Evolutionary conservation across 2,329 filamentous ascomycete genomes (phyloP).

Genomic region (Ascochyta fabae): DNA sequence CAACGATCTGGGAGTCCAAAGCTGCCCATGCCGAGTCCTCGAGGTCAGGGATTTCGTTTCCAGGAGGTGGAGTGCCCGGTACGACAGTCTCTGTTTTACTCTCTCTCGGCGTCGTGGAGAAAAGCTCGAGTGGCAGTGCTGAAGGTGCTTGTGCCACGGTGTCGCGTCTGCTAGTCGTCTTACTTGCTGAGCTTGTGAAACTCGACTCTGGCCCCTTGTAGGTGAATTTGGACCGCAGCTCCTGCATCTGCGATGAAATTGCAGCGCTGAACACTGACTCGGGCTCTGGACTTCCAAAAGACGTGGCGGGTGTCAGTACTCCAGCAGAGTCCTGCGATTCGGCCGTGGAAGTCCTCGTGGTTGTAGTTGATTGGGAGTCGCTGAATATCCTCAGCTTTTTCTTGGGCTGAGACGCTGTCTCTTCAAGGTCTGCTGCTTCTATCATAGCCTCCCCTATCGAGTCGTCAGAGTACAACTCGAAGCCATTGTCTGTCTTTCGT

Average conservation of each 20-base stretch:
- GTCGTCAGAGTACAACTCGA: conserved; percentile 58
- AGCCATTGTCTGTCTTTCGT: conserved; percentile 46
- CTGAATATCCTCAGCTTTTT: conserved; percentile 45
- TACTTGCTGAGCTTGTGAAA: conserved; percentile 9
- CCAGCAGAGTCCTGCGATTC: conserved; percentile 37
- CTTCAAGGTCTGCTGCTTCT: conserved; percentile 42
- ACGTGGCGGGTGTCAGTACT: conserved; percentile 43
- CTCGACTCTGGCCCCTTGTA: conserved; percentile 24
- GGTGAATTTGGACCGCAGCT: conserved; percentile 41
- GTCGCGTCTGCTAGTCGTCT: conserved; percentile 13
- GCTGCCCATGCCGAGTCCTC: conserved; percentile 36
- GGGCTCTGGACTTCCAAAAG: conserved; percentile 36
- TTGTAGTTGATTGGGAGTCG: conserved; percentile 41
- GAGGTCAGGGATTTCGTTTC: conserved; percentile 18
- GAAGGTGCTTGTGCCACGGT: conserved; percentile 17
- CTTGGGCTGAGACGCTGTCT: conserved; percentile 36
- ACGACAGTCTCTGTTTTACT: conserved; percentile 9
- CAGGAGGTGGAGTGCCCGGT: conserved; percentile 14
- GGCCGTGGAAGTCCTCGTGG: conserved; percentile 30
- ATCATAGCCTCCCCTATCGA: conserved; percentile 54
- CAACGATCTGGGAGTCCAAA: conserved; percentile 40
- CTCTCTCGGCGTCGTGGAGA: not conserved
- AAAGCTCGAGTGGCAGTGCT: conserved; percentile 11
- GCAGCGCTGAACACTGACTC: conserved; percentile 35
- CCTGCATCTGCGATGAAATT: conserved; percentile 37